These are phyloP conservation scores for Planoprotostelium fungivorum DNA, from an alignment of 78 protist species.

Conservation along the genomic window DNA sequence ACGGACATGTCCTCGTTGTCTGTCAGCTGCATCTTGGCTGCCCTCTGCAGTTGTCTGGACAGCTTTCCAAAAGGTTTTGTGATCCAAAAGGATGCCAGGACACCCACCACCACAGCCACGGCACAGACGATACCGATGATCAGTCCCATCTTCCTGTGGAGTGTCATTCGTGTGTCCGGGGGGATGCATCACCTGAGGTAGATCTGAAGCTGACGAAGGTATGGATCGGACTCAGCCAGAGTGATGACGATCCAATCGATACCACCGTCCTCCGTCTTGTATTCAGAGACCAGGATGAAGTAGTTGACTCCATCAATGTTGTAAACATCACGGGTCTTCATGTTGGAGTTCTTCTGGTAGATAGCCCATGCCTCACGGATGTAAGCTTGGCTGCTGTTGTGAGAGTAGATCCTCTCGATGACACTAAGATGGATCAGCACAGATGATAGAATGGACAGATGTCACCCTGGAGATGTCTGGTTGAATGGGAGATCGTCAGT, in stretches of 20 bases:
- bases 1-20: not conserved
- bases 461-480: not conserved
- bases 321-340: not conserved
- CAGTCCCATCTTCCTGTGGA: not conserved
- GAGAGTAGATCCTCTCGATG: not conserved
- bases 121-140: not conserved
- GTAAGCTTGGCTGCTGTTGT: not conserved
- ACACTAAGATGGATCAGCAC: not conserved
- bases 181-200: not conserved
- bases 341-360: not conserved
- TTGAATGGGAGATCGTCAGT: not conserved
- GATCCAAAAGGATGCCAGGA: not conserved
- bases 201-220: not conserved
- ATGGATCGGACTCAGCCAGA: not conserved
- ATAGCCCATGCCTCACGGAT: not conserved
- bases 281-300: not conserved
- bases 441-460: not conserved
- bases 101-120: not conserved
- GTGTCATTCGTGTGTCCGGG: not conserved
- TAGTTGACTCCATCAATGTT: not conserved
- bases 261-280: not conserved
- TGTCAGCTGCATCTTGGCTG: not conserved
- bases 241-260: not conserved
- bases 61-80: not conserved
- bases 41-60: not conserved